Base-by-base conservation (phyloP, 306 rosid species). In the Mimosa bimucronata region DNA sequence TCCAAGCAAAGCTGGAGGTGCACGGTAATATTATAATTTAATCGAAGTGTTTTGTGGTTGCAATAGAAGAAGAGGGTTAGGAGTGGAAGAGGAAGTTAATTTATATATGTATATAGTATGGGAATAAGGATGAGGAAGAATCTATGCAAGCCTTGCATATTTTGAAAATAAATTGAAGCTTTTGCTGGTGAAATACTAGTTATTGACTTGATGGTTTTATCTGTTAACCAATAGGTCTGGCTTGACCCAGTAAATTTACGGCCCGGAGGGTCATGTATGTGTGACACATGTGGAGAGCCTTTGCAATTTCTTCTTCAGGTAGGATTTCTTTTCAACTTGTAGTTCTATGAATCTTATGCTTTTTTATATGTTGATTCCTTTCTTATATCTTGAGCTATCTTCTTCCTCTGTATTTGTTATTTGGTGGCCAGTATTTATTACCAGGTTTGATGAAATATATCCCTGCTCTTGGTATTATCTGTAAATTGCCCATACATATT, bases 1-100 rank as follows among this genome's bases (percentile, higher is more conserved):
- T 81, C 97, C 95, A 60, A 92, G 95, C 87, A 94, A 92, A 88
- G 97, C 95, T 73, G 97, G 98, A 58, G 97, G 98, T 26, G 82
- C 87, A 66, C 98, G 41, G 97, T 94, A 87, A 86, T 30, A 79
- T 23, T 76, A 58, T 73, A 41, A 25, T 66, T 68, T 60, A 42
- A 64, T 81, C 52, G 2, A 53, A 30, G 66, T 71, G 15, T 13
- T 21, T 21, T 21, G 4, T 21, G 12, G 7, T 21, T 58, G 23
- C 57, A 68, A 12, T 12, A 41, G 34, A 11, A 8, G 18, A 66
- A 10, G 23, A 8, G 42, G 70, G 15, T 4, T 13, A 21, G 70
- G 26, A 44, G 44, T 12, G 45, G 46, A 3, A 9, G 26, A 2
- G 60, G 26, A 53, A 23, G 29, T 8, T 21, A 23, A 9, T 21